Percentiles rank a stretch among this genome's conserved stretches.
These are phyloP conservation scores for Tetragonia tetragonoides DNA, from an alignment of 148 eudicot species.

Conservation along the genomic window DNA sequence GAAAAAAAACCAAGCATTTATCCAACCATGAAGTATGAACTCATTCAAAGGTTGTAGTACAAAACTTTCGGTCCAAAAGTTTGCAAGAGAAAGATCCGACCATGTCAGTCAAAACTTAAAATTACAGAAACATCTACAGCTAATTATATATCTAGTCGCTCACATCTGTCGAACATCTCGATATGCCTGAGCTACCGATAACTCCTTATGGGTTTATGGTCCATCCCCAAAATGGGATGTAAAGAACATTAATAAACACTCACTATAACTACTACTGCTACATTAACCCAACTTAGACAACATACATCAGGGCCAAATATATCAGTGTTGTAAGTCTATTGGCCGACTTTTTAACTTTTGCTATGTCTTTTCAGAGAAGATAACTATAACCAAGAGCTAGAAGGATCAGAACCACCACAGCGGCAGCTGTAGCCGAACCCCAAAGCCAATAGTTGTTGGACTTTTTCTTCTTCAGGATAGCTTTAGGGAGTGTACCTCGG, in stretches of 20 bases:
- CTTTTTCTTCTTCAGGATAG: slow-evolving; percentile 66
- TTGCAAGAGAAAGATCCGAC: not conserved
- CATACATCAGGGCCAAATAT: slow-evolving; percentile 10
- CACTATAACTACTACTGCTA: slow-evolving; percentile 6
- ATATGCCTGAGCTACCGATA: slow-evolving; percentile 28
- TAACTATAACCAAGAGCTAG: slow-evolving; percentile 48
- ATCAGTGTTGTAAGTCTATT: not conserved
- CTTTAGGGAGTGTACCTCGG: slow-evolving; percentile 52
- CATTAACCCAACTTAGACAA: slow-evolving; percentile 9
- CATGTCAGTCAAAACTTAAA: slow-evolving; percentile 17
- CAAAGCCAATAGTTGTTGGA: slow-evolving; percentile 60
- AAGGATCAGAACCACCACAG: slow-evolving; percentile 35
- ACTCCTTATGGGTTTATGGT: slow-evolving; percentile 29
- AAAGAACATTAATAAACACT: slow-evolving; percentile 19
- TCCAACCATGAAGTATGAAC: not conserved
- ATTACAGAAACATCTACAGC: not conserved
- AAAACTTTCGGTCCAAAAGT: slow-evolving; percentile 3
- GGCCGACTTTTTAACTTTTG: not conserved
- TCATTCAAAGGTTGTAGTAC: slow-evolving; percentile 8
- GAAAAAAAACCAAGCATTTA: no score
- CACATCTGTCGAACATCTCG: not conserved
- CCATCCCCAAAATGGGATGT: slow-evolving; percentile 22
- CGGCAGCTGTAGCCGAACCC: slow-evolving; percentile 54
- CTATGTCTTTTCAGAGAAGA: slow-evolving; percentile 12
- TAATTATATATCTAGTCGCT: slow-evolving; percentile 20